phyloP scores from a whole-genome alignment of 106 monocot species.

The Cymbidium sinense region DNA sequence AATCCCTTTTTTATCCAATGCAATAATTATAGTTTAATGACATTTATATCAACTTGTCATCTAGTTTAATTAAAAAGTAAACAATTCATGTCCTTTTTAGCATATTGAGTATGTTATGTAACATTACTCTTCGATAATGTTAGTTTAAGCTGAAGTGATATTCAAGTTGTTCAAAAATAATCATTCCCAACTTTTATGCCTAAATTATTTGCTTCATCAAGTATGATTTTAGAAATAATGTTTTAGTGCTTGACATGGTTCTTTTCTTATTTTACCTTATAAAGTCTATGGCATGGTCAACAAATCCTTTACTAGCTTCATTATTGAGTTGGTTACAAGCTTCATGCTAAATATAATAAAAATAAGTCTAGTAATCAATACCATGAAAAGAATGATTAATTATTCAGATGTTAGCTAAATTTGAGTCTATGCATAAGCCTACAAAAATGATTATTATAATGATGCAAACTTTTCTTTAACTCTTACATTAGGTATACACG shows the following conservation, averaged over 20 bases:
- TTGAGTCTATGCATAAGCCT: neutral
- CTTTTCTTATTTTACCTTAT: too few species aligned
- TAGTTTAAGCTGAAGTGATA: neutral
- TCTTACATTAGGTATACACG: slow-evolving; percentile 1
- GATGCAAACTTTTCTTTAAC: neutral
- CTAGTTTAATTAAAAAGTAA: neutral
- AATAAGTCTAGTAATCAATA: too few species aligned
- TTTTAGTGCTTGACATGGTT: neutral
- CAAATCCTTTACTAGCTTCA: neutral
- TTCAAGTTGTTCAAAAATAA: neutral
- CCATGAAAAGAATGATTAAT: neutral
- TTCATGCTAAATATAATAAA: neutral
- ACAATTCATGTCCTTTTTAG: neutral
- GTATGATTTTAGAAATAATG: neutral
- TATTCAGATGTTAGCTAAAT: neutral
- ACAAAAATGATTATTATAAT: neutral
- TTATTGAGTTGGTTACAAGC: neutral
- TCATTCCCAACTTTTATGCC: neutral
- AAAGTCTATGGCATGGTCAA: neutral
- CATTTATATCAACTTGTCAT: neutral
- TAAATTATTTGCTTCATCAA: neutral
- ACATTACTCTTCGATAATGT: neutral
- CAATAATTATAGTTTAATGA: neutral
- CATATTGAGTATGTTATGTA: neutral
- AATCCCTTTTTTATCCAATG: neutral